A percentile compares a stretch with the other conserved stretches of the same genome.
phyloP scores from a whole-genome alignment of 2,329 filamentous ascomycete species.

The Fusarium avenaceum region DNA sequence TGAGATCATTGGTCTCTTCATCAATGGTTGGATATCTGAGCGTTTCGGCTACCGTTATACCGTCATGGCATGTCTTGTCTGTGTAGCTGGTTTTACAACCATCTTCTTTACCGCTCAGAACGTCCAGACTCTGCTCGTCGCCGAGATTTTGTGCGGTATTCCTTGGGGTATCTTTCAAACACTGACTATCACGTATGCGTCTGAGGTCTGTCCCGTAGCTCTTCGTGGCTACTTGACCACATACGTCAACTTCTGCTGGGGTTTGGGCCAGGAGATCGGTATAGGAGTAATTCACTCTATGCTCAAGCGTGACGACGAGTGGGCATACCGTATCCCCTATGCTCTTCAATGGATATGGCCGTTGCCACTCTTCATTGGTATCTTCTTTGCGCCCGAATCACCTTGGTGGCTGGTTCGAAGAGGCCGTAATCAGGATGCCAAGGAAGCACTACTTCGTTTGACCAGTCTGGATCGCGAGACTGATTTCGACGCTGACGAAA shows the following conservation, averaged over 20 bases:
- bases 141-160: slow-evolving; percentile 74
- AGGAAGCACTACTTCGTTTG: slow-evolving; percentile 73
- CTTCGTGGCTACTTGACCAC: slow-evolving; percentile 79
- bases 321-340: slow-evolving; percentile 78
- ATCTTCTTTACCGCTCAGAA: slow-evolving; percentile 76
- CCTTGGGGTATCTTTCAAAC: slow-evolving; percentile 73
- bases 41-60: slow-evolving; percentile 77
- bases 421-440: slow-evolving; percentile 74
- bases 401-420: slow-evolving; percentile 83
- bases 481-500: slow-evolving; percentile 85
- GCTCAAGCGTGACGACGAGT: slow-evolving; percentile 74
- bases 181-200: slow-evolving; percentile 74
- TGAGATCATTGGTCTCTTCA: slow-evolving; percentile 74
- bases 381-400: slow-evolving; percentile 77
- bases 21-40: slow-evolving; percentile 76
- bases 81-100: slow-evolving; percentile 69
- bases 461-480: slow-evolving; percentile 74
- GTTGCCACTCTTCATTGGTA: slow-evolving; percentile 73
- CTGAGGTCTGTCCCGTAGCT: slow-evolving; percentile 79
- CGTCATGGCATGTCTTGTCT: slow-evolving; percentile 69
- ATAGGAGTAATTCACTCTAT: slow-evolving; percentile 80
- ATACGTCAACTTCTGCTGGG: slow-evolving; percentile 84
- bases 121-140: slow-evolving; percentile 69
- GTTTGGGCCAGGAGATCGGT: slow-evolving; percentile 79
- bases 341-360: slow-evolving; percentile 86